Percentiles rank a stretch among this genome's conserved stretches.
Evolutionary conservation across 2,329 filamentous ascomycete species (phyloP).

Genomic region (Pyrenophora graminea): DNA sequence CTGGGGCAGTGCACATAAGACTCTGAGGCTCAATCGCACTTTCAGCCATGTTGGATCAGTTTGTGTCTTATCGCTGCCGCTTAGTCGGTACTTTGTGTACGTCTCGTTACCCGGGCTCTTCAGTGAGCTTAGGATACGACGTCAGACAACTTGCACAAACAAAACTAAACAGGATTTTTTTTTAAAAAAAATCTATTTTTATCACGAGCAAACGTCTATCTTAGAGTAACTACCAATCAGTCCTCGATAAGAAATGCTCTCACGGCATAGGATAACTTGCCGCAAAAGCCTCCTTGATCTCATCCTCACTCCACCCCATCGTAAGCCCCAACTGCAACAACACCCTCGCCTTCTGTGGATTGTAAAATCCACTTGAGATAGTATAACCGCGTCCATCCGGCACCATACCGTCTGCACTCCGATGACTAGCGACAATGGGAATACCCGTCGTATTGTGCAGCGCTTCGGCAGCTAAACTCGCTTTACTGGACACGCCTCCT

Average conservation of each 20-base stretch:
- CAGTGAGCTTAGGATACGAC: too few species aligned
- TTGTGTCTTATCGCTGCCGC: too few species aligned
- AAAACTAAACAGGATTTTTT: too few species aligned
- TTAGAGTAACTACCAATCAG: too few species aligned
- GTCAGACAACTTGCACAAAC: too few species aligned
- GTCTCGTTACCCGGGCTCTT: too few species aligned
- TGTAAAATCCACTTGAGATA: slow-evolving; percentile 58
- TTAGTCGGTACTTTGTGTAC: too few species aligned
- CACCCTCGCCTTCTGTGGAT: slow-evolving; percentile 61
- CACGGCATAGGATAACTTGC: slow-evolving; percentile 34
- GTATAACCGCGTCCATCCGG: slow-evolving; percentile 39
- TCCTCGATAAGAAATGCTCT: not conserved
- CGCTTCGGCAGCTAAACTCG: slow-evolving; percentile 46
- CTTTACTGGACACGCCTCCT: slow-evolving; percentile 50
- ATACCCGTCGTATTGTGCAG: slow-evolving; percentile 53
- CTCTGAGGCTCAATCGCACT: slow-evolving; percentile 1
- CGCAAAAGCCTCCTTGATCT: slow-evolving; percentile 51
- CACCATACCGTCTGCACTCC: slow-evolving; percentile 60
- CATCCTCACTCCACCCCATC: slow-evolving; percentile 42
- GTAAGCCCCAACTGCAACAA: slow-evolving; percentile 51
- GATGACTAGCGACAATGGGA: slow-evolving; percentile 57
- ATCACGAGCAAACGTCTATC: too few species aligned
- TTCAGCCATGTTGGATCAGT: not conserved
- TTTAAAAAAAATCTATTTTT: too few species aligned
- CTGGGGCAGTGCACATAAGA: slow-evolving; percentile 7